Evolutionary conservation across 2,329 filamentous ascomycete genomes (phyloP).

Genomic region (Pestalotiopsis sp.): DNA sequence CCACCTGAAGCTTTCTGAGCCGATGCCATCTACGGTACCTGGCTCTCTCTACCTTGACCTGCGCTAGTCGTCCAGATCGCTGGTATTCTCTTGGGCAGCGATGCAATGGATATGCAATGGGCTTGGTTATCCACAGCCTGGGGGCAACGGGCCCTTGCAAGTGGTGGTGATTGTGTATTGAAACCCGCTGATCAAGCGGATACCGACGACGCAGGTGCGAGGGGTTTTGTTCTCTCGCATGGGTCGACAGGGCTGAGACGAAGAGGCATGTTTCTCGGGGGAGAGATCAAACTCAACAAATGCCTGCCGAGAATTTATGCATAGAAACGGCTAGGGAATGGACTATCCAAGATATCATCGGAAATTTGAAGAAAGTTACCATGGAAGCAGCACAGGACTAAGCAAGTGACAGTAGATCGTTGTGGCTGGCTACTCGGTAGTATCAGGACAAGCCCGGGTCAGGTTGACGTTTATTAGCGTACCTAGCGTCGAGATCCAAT

Average conservation of each 20-base stretch:
- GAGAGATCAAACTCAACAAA: background rate
- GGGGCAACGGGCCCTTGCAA: background rate
- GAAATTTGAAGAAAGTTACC: background rate
- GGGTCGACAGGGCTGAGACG: conserved; percentile 8
- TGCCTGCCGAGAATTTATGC: background rate
- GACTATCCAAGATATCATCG: background rate
- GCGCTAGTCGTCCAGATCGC: background rate
- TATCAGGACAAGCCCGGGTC: too few relatives aligned
- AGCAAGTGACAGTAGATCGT: too few relatives aligned
- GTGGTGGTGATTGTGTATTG: background rate
- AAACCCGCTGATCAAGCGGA: background rate
- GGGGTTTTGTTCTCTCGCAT: background rate
- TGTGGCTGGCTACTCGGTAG: too few relatives aligned
- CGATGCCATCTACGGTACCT: background rate
- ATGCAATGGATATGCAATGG: background rate
- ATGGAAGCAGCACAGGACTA: background rate
- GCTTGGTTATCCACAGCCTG: background rate
- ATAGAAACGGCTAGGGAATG: background rate
- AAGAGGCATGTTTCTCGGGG: background rate
- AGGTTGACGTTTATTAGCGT: too few relatives aligned
- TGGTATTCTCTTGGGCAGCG: background rate
- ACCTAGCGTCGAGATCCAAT: too few relatives aligned
- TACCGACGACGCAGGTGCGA: background rate
- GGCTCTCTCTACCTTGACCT: background rate
- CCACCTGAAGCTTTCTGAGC: background rate